Evolutionary conservation across 83 land plant genomes (phyloP).

Genomic region (Diphasiastrum complanatum): DNA sequence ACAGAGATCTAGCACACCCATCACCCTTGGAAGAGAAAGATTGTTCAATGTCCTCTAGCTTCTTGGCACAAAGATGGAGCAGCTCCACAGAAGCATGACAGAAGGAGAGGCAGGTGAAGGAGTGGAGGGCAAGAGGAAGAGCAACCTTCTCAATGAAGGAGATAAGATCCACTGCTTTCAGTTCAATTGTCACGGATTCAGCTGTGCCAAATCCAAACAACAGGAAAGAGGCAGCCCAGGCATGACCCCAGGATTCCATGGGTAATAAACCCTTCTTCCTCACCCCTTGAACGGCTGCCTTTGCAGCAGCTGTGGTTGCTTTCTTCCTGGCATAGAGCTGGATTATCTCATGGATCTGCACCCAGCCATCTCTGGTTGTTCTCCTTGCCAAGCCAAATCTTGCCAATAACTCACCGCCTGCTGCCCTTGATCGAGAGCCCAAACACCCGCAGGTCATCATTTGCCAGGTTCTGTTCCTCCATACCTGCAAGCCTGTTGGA

Average conservation of each 20-base stretch:
- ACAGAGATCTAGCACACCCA: constrained; percentile 55
- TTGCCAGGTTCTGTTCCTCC: constrained; percentile 37
- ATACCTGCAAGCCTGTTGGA: constrained; percentile 15
- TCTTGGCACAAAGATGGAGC: constrained; percentile 56
- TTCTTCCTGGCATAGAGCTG: constrained; percentile 54
- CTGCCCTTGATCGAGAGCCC: constrained; percentile 34
- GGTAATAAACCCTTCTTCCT: constrained; percentile 38
- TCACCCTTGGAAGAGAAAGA: constrained; percentile 69
- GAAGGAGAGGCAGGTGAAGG: constrained; percentile 61
- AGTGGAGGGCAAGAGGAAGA: constrained; percentile 61
- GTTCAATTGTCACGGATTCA: constrained; percentile 61
- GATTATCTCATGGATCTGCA: constrained; percentile 66
- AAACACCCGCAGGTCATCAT: constrained; percentile 35
- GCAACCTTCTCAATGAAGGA: constrained; percentile 58
- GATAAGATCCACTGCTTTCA: constrained; percentile 58
- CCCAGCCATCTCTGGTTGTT: constrained; percentile 53
- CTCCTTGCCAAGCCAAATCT: no score
- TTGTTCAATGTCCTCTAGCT: constrained; percentile 80
- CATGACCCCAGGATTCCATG: constrained; percentile 50
- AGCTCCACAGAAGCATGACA: constrained; percentile 79
- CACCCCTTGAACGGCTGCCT: constrained; percentile 55
- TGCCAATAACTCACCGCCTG: no score
- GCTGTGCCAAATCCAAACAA: constrained; percentile 76
- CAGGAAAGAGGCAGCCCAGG: constrained; percentile 75
- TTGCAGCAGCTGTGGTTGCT: constrained; percentile 46